Base-by-base conservation (phyloP, 1,139 yeast species). In the Diutina rugosa region DNA sequence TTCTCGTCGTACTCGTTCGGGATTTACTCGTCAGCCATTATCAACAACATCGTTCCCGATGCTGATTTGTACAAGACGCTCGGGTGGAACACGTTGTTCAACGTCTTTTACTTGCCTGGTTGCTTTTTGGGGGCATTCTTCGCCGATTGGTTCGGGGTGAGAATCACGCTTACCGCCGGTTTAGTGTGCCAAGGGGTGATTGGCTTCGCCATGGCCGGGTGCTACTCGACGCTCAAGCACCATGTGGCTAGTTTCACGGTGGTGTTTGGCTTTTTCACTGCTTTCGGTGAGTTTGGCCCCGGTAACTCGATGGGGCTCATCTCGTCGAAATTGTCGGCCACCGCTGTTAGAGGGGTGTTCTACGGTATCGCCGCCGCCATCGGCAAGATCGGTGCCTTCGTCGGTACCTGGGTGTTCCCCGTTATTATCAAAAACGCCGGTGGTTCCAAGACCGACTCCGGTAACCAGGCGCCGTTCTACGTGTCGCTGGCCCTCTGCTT, bases 81-180 rank as follows among this genome's bases (percentile, higher is more conserved):
- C 72, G 97, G 97, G 56, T 91, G 97, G 97, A 88, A 87, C 68
- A 87, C 88, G 59, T 93, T 91, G 5, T 80, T 91, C 65, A 90
- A 89, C 70, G 75, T 88, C 65, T 91, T 91, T 69, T 90, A 91
- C 69, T 72, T 91, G 49, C 97, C 97, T 12, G 98, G 98, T 62
- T 79, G 96, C 1, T 80, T 90, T 66, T 68, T 86, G 28, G 97
- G 98, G 65, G 97, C 96, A 10, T 67, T 80, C 56, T 72, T 82
- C 51, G 80, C 95, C n/a, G 98, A 91, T 71, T 87, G 83, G 70
- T 66, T 89, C 59, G 98, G 98, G 18, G 97, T 97, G 56, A 81
- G 97, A 69, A 70, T 87, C 60, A 86, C 96, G 12, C 73, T 90
- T 56, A 79, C 77, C 38, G 58, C 76, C 59, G 97, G 97, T 64